phyloP scores from a whole-genome alignment of 805 yeast species.

The Metschnikowia borealis region DNA sequence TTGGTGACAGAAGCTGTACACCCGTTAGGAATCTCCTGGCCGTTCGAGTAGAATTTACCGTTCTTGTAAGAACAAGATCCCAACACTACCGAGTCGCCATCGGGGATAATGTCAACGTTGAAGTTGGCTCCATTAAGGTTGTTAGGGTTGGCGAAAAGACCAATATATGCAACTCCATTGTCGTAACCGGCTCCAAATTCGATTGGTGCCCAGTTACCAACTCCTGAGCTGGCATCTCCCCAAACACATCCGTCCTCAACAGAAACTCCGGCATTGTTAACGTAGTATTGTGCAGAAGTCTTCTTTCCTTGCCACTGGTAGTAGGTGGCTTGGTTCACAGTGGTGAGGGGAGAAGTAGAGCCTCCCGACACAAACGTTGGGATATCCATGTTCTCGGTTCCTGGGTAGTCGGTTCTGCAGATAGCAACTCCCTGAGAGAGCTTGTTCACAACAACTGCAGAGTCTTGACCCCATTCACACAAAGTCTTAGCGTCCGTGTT shows the following conservation, averaged over 20 bases:
- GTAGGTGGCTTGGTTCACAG: constrained; percentile 69
- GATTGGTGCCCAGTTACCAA: constrained; percentile 98
- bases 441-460: constrained; percentile 67
- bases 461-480: constrained; percentile 81
- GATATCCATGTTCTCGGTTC: constrained; percentile 96
- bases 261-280: constrained; percentile 92
- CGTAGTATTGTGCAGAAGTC: constrained; percentile 96
- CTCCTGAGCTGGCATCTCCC: constrained; percentile 74
- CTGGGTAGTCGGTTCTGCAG: constrained; percentile 99
- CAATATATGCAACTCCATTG: constrained; percentile 65
- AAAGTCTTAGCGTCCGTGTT: constrained; percentile 63
- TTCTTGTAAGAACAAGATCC: constrained; percentile 80
- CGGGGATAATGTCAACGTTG: constrained; percentile 64
- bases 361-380: constrained; percentile 84
- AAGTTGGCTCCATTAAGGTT: constrained; percentile 58
- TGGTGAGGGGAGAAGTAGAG: constrained; percentile 60
- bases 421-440: constrained; percentile 69
- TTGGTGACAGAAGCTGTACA: constrained; percentile 88
- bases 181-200: constrained; percentile 90
- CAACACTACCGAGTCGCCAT: constrained; percentile 53
- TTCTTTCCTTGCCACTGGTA: constrained; percentile 77
- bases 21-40: constrained; percentile 69
- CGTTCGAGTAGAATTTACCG: constrained; percentile 54
- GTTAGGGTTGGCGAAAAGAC: constrained; percentile 95
- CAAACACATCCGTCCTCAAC: constrained; percentile 90